Conservation (phyloP, 1,284 basidiomycete species). For the Rhodotorula sp. region DNA sequence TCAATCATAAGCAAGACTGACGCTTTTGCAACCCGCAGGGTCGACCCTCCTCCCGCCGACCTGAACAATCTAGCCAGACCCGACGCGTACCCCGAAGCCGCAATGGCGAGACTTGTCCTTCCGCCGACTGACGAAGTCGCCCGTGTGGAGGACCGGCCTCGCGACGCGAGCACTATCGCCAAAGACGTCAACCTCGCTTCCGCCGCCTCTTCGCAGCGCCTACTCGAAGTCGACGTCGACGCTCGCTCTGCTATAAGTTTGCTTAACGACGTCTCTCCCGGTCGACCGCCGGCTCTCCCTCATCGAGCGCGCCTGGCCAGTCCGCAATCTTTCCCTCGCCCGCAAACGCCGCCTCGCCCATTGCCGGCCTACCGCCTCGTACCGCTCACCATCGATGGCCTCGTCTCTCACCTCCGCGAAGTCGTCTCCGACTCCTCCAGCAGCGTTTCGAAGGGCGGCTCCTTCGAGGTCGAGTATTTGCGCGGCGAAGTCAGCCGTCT, state of each 20-base stretch:
- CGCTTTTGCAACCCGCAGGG: background rate
- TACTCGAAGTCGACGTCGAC: background rate
- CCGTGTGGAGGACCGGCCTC: no score
- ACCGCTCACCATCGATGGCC: slow-evolving; percentile 11
- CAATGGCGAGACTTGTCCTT: no score
- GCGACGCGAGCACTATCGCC: no score
- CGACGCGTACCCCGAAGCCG: no score
- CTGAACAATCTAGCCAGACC: no score
- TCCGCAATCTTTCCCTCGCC: background rate
- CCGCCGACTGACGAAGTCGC: no score
- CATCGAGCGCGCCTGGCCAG: background rate
- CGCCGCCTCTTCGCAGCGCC: no score
- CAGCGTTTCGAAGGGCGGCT: background rate
- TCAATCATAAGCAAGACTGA: no score
- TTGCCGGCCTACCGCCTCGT: slow-evolving; percentile 12
- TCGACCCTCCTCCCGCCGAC: background rate
- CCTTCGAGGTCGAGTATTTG: slow-evolving; percentile 3
- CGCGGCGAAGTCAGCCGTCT: slow-evolving; percentile 14
- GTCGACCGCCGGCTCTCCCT: background rate
- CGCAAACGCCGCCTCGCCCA: background rate
- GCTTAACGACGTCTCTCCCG: no score
- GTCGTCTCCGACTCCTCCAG: background rate
- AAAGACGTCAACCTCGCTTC: no score
- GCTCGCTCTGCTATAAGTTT: no score
- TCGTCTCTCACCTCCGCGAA: background rate